These are phyloP conservation scores for Papiliotrema flavescens DNA, from an alignment of 1,284 basidiomycete genomes.

Conservation along the genomic window DNA sequence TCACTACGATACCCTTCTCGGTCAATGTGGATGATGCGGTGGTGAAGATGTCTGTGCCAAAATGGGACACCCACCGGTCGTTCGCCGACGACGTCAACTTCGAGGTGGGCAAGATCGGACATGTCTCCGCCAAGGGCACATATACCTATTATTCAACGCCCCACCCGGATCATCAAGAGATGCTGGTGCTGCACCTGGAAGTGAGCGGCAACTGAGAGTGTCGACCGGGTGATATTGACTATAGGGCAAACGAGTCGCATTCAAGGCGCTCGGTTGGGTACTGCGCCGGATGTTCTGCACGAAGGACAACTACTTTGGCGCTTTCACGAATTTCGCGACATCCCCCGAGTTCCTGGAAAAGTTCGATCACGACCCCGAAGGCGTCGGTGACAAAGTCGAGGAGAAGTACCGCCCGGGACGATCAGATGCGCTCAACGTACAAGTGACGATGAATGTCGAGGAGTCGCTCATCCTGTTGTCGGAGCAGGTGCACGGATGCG, in stretches of 20 bases:
- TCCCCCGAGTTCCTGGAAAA: constrained; percentile 76
- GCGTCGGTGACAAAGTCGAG: constrained; percentile 71
- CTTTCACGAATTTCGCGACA: constrained; percentile 85
- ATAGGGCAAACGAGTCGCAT: constrained; percentile 55
- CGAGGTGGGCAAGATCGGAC: constrained; percentile 59
- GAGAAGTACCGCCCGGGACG: constrained; percentile 71
- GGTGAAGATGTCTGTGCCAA: constrained; percentile 66
- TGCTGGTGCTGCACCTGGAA: constrained; percentile 64
- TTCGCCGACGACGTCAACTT: constrained; percentile 53
- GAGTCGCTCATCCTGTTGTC: constrained; percentile 64
- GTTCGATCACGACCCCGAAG: constrained; percentile 56
- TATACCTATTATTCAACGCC: constrained; percentile 71
- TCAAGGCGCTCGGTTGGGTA: constrained; percentile 77
- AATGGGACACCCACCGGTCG: constrained; percentile 82
- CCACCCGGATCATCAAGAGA: constrained; percentile 68
- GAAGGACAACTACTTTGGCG: constrained; percentile 86
- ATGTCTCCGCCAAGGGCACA: constrained; percentile 62
- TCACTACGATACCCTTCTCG: constrained; percentile 65
- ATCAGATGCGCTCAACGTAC: constrained; percentile 77
- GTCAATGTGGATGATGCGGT: constrained; percentile 60
- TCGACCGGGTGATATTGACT: no score
- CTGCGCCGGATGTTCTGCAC: constrained; percentile 80
- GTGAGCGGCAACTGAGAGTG: constrained; percentile 50
- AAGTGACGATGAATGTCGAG: constrained; percentile 59
- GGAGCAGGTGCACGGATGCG: constrained; percentile 70